Evolutionary conservation across 78 protist species (phyloP), one percentile per base, ranked within the genome.

Genomic region (Neovahlkampfia damariscottae): DNA sequence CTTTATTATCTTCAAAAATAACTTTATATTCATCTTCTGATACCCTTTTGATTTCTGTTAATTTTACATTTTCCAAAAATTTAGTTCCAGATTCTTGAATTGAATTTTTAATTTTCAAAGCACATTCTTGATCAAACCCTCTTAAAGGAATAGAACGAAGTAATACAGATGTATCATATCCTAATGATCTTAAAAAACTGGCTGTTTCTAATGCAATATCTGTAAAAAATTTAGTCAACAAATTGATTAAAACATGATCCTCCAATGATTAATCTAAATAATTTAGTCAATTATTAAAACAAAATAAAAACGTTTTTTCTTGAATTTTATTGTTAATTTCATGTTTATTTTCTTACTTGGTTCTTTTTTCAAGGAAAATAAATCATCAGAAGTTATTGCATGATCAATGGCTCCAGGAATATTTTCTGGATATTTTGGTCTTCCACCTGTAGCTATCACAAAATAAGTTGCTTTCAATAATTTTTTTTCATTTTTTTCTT

Each of bases 281-380:
- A n/a, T n/a, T n/a, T n/a, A n/a, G n/a, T n/a, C n/a, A n/a, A n/a
- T n/a, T n/a, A n/a, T n/a, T n/a, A n/a, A n/a, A n/a, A n/a, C n/a
- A n/a, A n/a, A n/a, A n/a, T n/a, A n/a, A n/a, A n/a, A n/a, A n/a
- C n/a, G n/a, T n/a, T n/a, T n/a, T n/a, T n/a, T n/a, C n/a, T n/a
- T n/a, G n/a, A n/a, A n/a, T n/a, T n/a, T n/a, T n/a, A n/a, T n/a
- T n/a, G n/a, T n/a, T n/a, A n/a, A n/a, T n/a, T n/a, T n/a, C n/a
- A n/a, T n/a, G n/a, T n/a, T n/a, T n/a, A n/a, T n/a, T n/a, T 93
- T 91, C 69, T 86, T 89, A 27, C 94, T 94, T 3, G 98, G 98
- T 37, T 70, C 6, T 1, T 41, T 0, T 27, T 32, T 9, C 59
- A 86, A 35, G 19, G 89, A 72, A 82, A 95, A 95, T 58, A 95